Percentiles rank a stretch among this genome's conserved stretches.
phyloP scores from a whole-genome alignment of 2,329 filamentous ascomycete species.

The Colletotrichum sp. region DNA sequence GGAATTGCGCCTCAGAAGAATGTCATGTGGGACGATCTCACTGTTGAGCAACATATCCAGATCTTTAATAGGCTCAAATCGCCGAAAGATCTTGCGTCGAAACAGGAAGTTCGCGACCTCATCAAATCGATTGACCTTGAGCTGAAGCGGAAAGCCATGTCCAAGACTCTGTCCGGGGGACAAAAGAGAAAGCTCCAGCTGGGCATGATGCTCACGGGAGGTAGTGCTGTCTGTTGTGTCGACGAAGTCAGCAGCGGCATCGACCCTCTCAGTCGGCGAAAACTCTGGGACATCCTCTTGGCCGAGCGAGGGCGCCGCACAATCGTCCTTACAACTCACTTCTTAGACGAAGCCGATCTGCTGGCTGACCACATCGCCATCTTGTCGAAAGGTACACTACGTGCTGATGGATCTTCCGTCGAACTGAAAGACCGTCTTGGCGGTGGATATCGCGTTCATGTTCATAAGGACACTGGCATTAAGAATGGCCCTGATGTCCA shows the following conservation, averaged over 20 bases:
- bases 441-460: conserved; percentile 83
- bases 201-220: conserved; percentile 94
- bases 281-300: conserved; percentile 93
- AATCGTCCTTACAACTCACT: conserved; percentile 90
- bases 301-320: conserved; percentile 83
- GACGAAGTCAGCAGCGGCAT: conserved; percentile 91
- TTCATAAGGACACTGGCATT: conserved; percentile 63
- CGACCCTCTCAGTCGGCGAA: conserved; percentile 83
- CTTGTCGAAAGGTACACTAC: conserved; percentile 81
- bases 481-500: conserved; percentile 55
- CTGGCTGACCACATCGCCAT: conserved; percentile 90
- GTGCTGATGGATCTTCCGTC: conserved; percentile 83
- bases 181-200: conserved; percentile 93
- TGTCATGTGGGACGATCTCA: conserved; percentile 89
- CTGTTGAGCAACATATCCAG: conserved; percentile 81
- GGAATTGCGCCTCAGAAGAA: conserved; percentile 94
- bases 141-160: conserved; percentile 73
- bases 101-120: conserved; percentile 65
- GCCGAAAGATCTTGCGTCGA: conserved; percentile 57
- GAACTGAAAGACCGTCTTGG: conserved; percentile 84
- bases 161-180: conserved; percentile 84
- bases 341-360: conserved; percentile 90
- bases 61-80: conserved; percentile 88
- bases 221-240: conserved; percentile 85
- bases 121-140: conserved; percentile 76